Evolutionary conservation across 352 stramenopile species (phyloP).

Genomic region (Halophytophthora batemanensis): DNA sequence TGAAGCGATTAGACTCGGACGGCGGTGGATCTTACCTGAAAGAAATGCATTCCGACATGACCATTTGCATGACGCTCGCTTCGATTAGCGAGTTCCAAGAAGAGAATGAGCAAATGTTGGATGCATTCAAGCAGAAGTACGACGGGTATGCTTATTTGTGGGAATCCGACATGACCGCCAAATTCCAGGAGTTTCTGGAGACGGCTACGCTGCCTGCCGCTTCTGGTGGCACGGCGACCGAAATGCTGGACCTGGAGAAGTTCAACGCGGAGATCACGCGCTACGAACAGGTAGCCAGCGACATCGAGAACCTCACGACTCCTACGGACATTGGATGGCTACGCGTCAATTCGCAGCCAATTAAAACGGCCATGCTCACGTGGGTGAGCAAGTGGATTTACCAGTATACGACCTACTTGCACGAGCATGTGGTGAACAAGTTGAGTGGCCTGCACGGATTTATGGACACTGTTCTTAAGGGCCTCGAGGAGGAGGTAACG

Average conservation of each 20-base stretch:
- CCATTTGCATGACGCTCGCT: slow-evolving; percentile 93
- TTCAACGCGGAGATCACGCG: slow-evolving; percentile 96
- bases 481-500: slow-evolving; percentile 87
- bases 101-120: slow-evolving; percentile 91
- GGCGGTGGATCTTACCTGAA: slow-evolving; percentile 95
- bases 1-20: slow-evolving; percentile 95
- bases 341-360: slow-evolving; percentile 96
- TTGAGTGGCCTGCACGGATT: slow-evolving; percentile 88
- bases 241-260: slow-evolving; percentile 91
- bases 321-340: slow-evolving; percentile 96
- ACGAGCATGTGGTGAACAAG: slow-evolving; percentile 90
- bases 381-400: slow-evolving; percentile 97
- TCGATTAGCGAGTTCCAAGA: slow-evolving; percentile 92
- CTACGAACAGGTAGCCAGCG: slow-evolving; percentile 92
- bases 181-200: slow-evolving; percentile 93
- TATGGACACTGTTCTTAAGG: slow-evolving; percentile 91
- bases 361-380: slow-evolving; percentile 95
- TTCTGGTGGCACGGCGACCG: slow-evolving; percentile 54
- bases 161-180: slow-evolving; percentile 90
- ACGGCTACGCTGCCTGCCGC: slow-evolving; percentile 56
- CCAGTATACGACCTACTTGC: slow-evolving; percentile 93
- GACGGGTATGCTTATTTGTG: slow-evolving; percentile 96
- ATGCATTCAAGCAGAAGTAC: slow-evolving; percentile 93
- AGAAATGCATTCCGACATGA: slow-evolving; percentile 96
- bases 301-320: slow-evolving; percentile 89